These are phyloP conservation scores for Trypanosoma mega DNA, from an alignment of 208 protist genomes.

Conservation along the genomic window DNA sequence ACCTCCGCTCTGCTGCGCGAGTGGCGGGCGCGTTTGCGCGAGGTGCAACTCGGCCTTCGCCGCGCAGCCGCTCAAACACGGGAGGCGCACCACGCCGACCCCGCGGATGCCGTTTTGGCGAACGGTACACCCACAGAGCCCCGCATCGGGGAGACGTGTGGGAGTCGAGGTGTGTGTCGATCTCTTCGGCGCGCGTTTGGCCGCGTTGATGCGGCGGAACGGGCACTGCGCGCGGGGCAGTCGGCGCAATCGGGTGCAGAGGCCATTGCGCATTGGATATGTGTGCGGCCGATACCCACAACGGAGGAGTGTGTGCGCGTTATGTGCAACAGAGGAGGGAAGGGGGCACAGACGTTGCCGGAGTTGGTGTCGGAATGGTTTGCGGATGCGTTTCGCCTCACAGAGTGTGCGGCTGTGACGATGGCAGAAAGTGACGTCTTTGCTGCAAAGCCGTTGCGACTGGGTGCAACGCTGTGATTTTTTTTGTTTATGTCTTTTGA, in stretches of 20 bases:
- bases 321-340: background rate
- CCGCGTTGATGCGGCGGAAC: background rate
- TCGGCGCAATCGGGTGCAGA: background rate
- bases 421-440: no score
- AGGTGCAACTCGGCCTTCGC: background rate
- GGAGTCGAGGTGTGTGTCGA: no score
- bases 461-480: no score
- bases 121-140: background rate
- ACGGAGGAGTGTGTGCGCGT: conserved; percentile 10
- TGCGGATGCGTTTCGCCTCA: background rate
- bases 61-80: background rate
- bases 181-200: no score
- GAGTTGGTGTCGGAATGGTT: background rate
- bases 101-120: background rate
- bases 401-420: no score
- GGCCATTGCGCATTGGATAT: conserved; percentile 12
- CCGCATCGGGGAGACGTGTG: background rate
- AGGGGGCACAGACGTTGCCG: background rate
- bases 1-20: conserved; percentile 9
- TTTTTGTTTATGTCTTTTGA: no score
- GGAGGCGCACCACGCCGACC: background rate
- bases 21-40: conserved; percentile 19
- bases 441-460: no score
- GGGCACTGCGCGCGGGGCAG: background rate
- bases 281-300: conserved; percentile 11